phyloP scores from a whole-genome alignment of 139 green algal genomes.

The Eudorina sp. region DNA sequence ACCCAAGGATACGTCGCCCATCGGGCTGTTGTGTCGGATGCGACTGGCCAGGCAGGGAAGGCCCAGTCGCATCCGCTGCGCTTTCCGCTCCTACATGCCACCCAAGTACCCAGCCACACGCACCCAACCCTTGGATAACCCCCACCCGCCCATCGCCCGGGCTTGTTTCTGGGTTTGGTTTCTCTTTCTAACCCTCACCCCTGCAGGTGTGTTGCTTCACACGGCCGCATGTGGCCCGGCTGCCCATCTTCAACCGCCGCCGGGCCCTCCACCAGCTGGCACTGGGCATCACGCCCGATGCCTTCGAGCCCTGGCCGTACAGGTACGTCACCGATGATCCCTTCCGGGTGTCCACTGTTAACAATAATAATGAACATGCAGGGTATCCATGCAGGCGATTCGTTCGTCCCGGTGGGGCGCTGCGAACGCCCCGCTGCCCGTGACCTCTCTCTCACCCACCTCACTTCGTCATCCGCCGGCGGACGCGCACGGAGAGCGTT shows the following conservation, averaged over 20 bases:
- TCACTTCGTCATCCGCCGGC: no score
- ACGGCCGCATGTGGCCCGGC: slow-evolving; percentile 52
- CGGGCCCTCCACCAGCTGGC: background rate
- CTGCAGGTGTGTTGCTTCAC: slow-evolving; percentile 74
- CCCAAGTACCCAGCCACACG: no score
- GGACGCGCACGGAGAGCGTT: no score
- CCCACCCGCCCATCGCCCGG: no score
- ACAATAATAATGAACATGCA: background rate
- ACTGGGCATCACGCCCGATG: slow-evolving; percentile 25
- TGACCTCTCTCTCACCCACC: background rate
- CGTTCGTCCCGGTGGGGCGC: background rate
- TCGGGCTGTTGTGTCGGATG: no score
- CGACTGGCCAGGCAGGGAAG: no score
- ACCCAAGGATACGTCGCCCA: no score
- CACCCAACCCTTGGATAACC: no score
- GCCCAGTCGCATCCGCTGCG: no score
- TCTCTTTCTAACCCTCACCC: background rate
- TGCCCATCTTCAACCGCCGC: slow-evolving; percentile 38
- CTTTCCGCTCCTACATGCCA: no score
- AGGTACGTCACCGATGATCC: background rate
- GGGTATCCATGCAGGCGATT: background rate
- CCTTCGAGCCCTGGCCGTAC: slow-evolving; percentile 32
- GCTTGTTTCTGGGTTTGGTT: no score
- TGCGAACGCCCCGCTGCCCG: background rate
- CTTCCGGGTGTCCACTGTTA: background rate